These are phyloP conservation scores for Gossypium aridum DNA, from an alignment of 441 rosid genomes.

Conservation along the genomic window DNA sequence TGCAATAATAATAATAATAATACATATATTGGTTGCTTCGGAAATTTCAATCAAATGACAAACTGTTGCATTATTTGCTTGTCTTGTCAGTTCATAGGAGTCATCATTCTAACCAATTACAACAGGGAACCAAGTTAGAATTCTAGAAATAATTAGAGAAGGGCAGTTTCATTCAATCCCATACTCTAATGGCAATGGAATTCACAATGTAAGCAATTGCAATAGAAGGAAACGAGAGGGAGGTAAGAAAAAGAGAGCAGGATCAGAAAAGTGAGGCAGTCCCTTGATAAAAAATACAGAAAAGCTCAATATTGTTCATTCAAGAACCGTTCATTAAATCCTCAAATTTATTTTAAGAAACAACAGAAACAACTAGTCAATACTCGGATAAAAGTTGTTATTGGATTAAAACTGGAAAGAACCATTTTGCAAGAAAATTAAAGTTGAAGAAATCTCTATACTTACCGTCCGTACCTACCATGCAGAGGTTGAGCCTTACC, in stretches of 20 bases:
- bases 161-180: background rate
- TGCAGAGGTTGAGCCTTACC: background rate
- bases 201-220: background rate
- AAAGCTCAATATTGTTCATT: background rate
- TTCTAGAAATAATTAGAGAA: background rate
- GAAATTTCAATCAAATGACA: background rate
- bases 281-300: background rate
- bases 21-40: constrained; percentile 12
- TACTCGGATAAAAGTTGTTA: background rate
- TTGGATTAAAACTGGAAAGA: no score
- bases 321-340: background rate
- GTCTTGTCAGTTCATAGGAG: background rate
- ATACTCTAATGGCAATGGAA: background rate
- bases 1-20: no score
- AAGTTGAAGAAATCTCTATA: no score
- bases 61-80: background rate
- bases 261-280: background rate
- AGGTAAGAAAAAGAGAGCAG: background rate
- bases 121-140: background rate
- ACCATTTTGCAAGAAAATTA: no score
- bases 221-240: background rate
- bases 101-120: background rate
- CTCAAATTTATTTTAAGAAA: background rate
- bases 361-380: background rate
- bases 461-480: background rate